Percentiles rank a stretch among this genome's conserved stretches.
Conservation (phyloP, 768 basidiomycete species). For the Rhizopogon sp. region DNA sequence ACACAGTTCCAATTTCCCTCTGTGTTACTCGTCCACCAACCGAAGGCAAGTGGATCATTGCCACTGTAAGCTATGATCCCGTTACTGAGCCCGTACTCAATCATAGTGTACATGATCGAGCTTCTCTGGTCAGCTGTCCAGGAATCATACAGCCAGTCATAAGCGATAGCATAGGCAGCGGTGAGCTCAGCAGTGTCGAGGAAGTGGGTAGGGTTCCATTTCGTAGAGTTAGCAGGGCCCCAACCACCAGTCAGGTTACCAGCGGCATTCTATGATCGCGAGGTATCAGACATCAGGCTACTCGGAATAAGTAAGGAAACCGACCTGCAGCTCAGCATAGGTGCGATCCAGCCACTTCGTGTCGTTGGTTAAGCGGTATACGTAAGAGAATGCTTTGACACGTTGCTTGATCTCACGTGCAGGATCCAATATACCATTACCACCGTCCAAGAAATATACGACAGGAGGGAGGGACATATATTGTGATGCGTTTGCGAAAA, state of each 20-base stretch:
- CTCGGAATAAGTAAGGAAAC: conserved; percentile 19
- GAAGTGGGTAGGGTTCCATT: conserved; percentile 91
- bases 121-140: conserved; percentile 73
- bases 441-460: conserved; percentile 69
- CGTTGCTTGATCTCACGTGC: conserved; percentile 87
- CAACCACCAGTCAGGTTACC: conserved; percentile 63
- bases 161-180: conserved; percentile 86
- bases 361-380: conserved; percentile 86
- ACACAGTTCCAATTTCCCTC: conserved; percentile 99
- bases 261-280: conserved; percentile 55
- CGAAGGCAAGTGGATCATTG: conserved; percentile 31
- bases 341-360: conserved; percentile 87
- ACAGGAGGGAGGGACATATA: conserved; percentile 64
- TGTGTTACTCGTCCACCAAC: conserved; percentile 76
- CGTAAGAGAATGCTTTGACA: conserved; percentile 91
- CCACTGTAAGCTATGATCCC: conserved; percentile 54
- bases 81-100: conserved; percentile 68
- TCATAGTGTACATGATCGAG: conserved; percentile 65
- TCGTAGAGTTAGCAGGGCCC: conserved; percentile 54
- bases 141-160: conserved; percentile 91
- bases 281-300: background rate
- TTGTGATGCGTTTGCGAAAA: conserved; percentile 82
- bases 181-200: conserved; percentile 89
- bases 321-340: conserved; percentile 77
- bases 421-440: conserved; percentile 88